These are phyloP conservation scores for Colletotrichum godetiae DNA, from an alignment of 2,329 filamentous ascomycete species.

Conservation along the genomic window DNA sequence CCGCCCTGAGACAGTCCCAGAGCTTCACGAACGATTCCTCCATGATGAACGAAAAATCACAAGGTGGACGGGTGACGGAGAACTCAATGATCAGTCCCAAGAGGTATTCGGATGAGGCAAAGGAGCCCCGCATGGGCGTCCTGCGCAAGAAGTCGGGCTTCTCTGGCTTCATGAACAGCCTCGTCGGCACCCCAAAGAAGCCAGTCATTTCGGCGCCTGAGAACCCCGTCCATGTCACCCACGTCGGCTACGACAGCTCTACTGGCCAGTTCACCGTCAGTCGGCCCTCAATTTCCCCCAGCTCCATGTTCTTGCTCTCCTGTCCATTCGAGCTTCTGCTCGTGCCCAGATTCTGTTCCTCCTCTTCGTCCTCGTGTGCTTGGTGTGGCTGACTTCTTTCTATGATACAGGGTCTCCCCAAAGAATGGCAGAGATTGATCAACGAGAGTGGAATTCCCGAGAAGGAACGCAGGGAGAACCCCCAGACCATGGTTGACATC, in stretches of 20 bases:
- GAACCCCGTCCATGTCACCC: slow-evolving; percentile 97
- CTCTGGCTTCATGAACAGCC: slow-evolving; percentile 86
- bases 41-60: slow-evolving; percentile 60
- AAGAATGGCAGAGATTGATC: slow-evolving; percentile 97
- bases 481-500: slow-evolving; percentile 94
- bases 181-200: slow-evolving; percentile 86
- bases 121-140: slow-evolving; percentile 69
- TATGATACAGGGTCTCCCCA: slow-evolving; percentile 80
- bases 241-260: slow-evolving; percentile 96
- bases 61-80: slow-evolving; percentile 48
- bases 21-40: slow-evolving; percentile 69
- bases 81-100: slow-evolving; percentile 68
- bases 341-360: slow-evolving; percentile 3
- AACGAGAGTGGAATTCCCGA: slow-evolving; percentile 96
- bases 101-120: slow-evolving; percentile 82
- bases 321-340: slow-evolving; percentile 20
- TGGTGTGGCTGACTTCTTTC: slow-evolving; percentile 35
- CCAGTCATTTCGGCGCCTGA: slow-evolving; percentile 97
- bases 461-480: slow-evolving; percentile 94
- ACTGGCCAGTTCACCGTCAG: slow-evolving; percentile 96
- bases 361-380: slow-evolving; percentile 10
- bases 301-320: slow-evolving; percentile 8
- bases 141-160: slow-evolving; percentile 89
- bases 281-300: slow-evolving; percentile 39
- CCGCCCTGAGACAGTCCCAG: slow-evolving; percentile 72